Conservation (phyloP, 2,329 filamentous ascomycete species). For the Fusarium sp. region DNA sequence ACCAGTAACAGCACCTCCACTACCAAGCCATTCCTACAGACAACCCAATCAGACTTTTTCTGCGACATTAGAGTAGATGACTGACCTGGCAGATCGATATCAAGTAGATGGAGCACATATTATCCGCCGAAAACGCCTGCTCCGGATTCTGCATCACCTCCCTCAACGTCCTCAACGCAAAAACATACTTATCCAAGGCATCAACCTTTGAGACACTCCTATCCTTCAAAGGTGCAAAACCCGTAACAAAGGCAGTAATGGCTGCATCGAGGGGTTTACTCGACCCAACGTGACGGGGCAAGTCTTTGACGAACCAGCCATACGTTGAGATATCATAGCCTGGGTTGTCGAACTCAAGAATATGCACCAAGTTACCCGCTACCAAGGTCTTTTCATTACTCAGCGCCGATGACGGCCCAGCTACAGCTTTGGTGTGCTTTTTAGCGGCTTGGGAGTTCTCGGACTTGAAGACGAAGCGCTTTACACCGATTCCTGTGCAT, state of each 20-base stretch:
- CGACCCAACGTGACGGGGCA: background rate
- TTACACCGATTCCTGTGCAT: background rate
- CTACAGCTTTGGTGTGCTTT: background rate
- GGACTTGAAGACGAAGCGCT: conserved; percentile 6
- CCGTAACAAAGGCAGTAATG: background rate
- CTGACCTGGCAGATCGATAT: conserved; percentile 5
- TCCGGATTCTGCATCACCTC: background rate
- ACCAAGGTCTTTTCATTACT: conserved; percentile 1
- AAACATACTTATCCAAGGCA: background rate
- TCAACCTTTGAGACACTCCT: background rate
- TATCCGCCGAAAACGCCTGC: background rate
- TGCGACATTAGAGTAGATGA: accelerated
- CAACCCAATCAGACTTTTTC: accelerated
- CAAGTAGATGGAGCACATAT: conserved; percentile 9
- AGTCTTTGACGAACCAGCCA: conserved; percentile 7
- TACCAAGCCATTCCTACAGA: conserved; percentile 4
- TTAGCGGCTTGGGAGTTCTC: background rate
- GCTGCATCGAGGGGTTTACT: conserved; percentile 9
- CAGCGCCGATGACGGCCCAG: background rate
- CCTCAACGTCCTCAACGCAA: background rate
- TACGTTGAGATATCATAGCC: conserved; percentile 7
- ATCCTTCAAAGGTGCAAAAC: background rate
- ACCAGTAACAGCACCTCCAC: accelerated
- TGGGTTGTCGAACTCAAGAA: background rate
- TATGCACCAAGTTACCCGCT: background rate